phyloP scores from a whole-genome alignment of 345 rosid species.

The Turritis glabra region DNA sequence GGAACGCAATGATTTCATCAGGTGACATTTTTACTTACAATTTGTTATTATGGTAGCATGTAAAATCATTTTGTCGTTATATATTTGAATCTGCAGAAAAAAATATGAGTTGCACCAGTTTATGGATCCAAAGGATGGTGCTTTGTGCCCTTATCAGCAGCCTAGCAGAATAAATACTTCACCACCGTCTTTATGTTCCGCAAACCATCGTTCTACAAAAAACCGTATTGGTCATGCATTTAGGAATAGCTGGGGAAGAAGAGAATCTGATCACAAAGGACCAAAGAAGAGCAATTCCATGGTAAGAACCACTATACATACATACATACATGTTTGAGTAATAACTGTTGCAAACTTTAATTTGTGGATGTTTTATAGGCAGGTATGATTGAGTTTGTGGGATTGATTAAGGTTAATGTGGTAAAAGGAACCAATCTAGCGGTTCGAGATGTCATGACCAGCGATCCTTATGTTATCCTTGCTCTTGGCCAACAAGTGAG shows the following conservation, averaged over 20 bases:
- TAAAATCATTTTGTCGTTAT: background rate
- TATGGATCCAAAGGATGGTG: slow-evolving; percentile 43
- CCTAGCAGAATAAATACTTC: slow-evolving; percentile 24
- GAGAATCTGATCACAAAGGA: slow-evolving; percentile 60
- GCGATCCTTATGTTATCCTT: slow-evolving; percentile 94
- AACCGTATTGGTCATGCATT: slow-evolving; percentile 77
- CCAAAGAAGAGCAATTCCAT: slow-evolving; percentile 66
- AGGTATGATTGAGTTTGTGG: slow-evolving; percentile 96
- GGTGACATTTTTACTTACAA: slow-evolving; percentile 43
- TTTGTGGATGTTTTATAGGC: slow-evolving; percentile 59
- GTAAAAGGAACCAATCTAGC: slow-evolving; percentile 95
- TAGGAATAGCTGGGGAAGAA: slow-evolving; percentile 91
- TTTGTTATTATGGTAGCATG: background rate
- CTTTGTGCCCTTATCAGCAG: slow-evolving; percentile 46
- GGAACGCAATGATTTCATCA: slow-evolving; percentile 80
- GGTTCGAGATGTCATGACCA: slow-evolving; percentile 80
- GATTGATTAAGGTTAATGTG: slow-evolving; percentile 91
- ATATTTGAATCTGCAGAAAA: slow-evolving; percentile 51
- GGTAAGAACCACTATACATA: slow-evolving; percentile 47
- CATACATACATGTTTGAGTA: background rate
- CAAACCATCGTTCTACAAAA: slow-evolving; percentile 43
- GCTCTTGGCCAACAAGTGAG: slow-evolving; percentile 88
- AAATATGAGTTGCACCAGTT: slow-evolving; percentile 85
- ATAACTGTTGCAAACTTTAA: background rate
- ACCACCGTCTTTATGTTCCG: slow-evolving; percentile 41